Evolutionary conservation across 75 land plant species (phyloP).

Genomic region (Pinus taeda): DNA sequence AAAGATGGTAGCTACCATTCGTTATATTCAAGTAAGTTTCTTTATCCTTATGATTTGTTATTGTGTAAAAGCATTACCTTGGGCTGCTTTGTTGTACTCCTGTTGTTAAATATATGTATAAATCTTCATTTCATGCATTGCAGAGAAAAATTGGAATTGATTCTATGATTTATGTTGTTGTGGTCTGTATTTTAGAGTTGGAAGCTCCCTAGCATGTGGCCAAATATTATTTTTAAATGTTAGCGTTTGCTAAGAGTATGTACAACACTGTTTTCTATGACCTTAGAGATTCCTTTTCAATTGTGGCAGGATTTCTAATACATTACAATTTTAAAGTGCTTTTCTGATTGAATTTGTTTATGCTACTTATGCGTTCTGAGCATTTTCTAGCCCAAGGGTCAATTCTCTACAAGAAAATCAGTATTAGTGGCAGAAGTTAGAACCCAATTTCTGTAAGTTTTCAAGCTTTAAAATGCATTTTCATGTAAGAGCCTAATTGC

Average conservation of each 20-base stretch:
- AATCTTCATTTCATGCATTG: neutral
- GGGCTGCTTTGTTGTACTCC: neutral
- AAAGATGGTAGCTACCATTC: conserved; percentile 76
- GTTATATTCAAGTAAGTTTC: conserved; percentile 80
- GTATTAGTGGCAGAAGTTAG: too few species aligned
- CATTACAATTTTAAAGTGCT: neutral
- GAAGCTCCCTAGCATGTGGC: neutral
- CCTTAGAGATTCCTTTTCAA: neutral
- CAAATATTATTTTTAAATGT: neutral
- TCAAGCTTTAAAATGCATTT: too few species aligned
- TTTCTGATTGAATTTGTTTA: neutral
- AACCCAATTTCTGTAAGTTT: too few species aligned
- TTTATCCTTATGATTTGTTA: neutral
- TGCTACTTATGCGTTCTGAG: neutral
- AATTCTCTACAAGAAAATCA: neutral
- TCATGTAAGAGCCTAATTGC: too few species aligned
- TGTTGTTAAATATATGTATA: neutral
- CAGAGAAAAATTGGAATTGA: neutral
- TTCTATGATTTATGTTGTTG: neutral
- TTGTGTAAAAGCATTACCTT: neutral
- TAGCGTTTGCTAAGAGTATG: neutral
- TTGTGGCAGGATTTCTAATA: neutral
- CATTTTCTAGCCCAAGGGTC: neutral
- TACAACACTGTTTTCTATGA: neutral
- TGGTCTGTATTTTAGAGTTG: neutral